Percentiles rank a stretch among this genome's conserved stretches.
These are phyloP conservation scores for Pyrus pyrifolia DNA, from an alignment of 306 rosid species.

Conservation along the genomic window DNA sequence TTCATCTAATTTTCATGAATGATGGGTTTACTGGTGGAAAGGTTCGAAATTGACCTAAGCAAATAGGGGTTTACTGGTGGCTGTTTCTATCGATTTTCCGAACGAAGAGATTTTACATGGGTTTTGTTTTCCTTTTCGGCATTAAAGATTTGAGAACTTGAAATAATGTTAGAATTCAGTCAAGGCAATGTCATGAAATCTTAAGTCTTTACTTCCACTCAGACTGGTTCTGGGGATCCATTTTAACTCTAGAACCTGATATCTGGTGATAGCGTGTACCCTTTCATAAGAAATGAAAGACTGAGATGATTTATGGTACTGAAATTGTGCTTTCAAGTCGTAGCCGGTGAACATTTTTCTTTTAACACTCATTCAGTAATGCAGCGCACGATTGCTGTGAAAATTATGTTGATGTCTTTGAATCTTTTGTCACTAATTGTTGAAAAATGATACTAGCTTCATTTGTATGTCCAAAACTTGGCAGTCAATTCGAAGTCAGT, in stretches of 20 bases:
- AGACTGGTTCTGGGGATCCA: neutral
- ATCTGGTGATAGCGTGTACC: neutral
- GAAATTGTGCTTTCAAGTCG: neutral
- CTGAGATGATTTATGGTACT: neutral
- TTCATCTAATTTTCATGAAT: no score
- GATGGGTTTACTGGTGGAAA: neutral
- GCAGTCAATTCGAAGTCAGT: constrained; percentile 30
- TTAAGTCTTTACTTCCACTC: neutral
- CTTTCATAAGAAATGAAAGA: neutral
- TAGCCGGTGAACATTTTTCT: neutral
- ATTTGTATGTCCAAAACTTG: constrained; percentile 3
- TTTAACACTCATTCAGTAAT: neutral
- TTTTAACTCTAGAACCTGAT: neutral
- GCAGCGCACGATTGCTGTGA: neutral
- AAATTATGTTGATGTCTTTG: neutral
- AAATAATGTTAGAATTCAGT: neutral
- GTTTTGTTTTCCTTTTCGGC: neutral
- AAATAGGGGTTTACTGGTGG: neutral
- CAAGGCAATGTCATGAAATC: neutral
- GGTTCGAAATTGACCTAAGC: neutral
- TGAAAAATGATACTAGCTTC: neutral
- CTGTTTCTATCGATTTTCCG: neutral
- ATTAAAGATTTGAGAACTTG: neutral
- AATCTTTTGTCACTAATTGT: neutral
- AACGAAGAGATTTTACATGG: neutral